These are phyloP conservation scores for Diplocarpon mali DNA, from an alignment of 2,329 filamentous ascomycete genomes.

Conservation along the genomic window DNA sequence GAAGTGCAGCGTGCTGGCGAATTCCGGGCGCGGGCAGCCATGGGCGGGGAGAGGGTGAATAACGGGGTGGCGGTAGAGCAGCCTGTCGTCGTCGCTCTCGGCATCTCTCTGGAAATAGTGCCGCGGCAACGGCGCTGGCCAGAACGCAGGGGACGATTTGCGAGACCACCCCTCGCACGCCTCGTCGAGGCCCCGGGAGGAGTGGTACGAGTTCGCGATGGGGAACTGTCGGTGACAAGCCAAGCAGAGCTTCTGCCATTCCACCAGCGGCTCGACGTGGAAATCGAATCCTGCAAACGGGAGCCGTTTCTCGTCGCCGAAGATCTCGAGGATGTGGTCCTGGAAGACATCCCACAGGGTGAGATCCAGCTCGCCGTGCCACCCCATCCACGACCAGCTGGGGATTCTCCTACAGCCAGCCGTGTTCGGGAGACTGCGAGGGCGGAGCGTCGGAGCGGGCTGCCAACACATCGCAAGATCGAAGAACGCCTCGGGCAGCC, in stretches of 20 bases:
- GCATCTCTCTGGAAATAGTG: background rate
- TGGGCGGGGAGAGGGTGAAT: background rate
- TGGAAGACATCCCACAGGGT: conserved; percentile 1
- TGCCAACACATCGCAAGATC: conserved; percentile 3
- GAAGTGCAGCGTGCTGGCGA: background rate
- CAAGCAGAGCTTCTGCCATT: background rate
- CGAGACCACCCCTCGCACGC: background rate
- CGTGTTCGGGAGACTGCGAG: background rate
- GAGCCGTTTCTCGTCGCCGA: background rate
- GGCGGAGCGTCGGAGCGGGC: background rate
- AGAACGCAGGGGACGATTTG: background rate
- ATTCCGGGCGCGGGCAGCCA: background rate
- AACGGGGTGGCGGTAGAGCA: background rate
- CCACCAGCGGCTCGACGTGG: background rate
- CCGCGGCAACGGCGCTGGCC: background rate
- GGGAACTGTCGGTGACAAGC: background rate
- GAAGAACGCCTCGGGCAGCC: background rate
- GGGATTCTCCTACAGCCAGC: background rate
- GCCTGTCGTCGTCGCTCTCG: background rate
- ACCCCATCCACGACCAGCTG: conserved; percentile 3
- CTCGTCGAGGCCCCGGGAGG: background rate
- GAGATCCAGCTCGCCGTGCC: background rate
- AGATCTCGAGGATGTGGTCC: conserved; percentile 2
- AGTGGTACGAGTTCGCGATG: background rate
- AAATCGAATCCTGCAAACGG: background rate